These are phyloP conservation scores for Paramecium biaurelia DNA, from an alignment of 73 alveolate species.

Conservation along the genomic window DNA sequence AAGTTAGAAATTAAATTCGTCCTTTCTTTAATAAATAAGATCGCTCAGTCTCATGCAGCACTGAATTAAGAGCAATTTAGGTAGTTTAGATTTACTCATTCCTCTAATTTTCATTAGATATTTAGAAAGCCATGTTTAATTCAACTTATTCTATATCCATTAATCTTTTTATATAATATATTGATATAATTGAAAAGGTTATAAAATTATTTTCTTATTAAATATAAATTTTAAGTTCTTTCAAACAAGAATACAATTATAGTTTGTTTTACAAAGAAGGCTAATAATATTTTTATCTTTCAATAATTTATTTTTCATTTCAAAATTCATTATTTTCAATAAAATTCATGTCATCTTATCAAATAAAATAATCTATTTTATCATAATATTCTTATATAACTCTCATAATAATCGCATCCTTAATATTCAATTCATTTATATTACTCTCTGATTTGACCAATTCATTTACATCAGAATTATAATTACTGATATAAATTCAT, in stretches of 20 bases:
- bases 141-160: neutral
- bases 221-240: neutral
- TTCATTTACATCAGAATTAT: too few species aligned
- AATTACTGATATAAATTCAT: too few species aligned
- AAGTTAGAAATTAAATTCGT: neutral
- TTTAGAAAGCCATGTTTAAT: neutral
- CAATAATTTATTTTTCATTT: too few species aligned
- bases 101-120: neutral
- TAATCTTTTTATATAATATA: neutral
- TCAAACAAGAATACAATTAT: constrained; percentile 9
- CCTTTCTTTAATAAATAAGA: neutral
- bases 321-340: too few species aligned
- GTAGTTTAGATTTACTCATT: neutral
- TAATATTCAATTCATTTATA: too few species aligned
- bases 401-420: too few species aligned
- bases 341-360: too few species aligned
- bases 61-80: neutral
- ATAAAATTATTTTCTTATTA: neutral
- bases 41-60: neutral
- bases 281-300: too few species aligned
- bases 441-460: too few species aligned
- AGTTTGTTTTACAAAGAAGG: too few species aligned
- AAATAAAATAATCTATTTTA: too few species aligned
- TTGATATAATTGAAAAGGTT: neutral
- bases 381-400: too few species aligned